These are phyloP conservation scores for Nothomitra cinnamomea DNA, from an alignment of 2,329 filamentous ascomycete species.

Conservation along the genomic window DNA sequence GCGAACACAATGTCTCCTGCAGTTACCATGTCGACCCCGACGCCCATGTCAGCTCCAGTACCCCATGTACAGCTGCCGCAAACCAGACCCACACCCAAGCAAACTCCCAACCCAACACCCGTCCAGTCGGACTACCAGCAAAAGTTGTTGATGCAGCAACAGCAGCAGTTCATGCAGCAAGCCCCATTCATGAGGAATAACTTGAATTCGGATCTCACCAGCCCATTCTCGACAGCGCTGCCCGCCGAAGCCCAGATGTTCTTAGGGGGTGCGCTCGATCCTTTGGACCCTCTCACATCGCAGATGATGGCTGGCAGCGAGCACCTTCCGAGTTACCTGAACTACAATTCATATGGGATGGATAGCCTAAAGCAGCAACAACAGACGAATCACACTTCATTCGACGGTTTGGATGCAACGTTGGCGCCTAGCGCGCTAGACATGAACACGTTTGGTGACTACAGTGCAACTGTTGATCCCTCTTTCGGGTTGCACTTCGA, in stretches of 20 bases:
- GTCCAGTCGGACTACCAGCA: background rate
- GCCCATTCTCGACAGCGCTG: conserved; percentile 31
- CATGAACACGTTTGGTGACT: background rate
- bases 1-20: conserved; percentile 7
- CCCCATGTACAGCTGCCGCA: background rate
- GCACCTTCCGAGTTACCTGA: conserved; percentile 18
- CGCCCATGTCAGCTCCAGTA: conserved; percentile 5
- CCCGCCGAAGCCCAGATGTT: conserved; percentile 37
- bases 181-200: conserved; percentile 15
- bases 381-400: conserved; percentile 13
- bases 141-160: background rate
- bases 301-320: conserved; percentile 30
- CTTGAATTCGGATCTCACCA: conserved; percentile 16
- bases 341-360: background rate
- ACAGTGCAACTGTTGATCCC: background rate
- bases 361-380: conserved; percentile 11
- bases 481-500: background rate
- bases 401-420: conserved; percentile 23
- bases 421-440: conserved; percentile 23
- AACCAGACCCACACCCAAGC: background rate
- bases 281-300: conserved; percentile 26
- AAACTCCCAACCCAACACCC: background rate
- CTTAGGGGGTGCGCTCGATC: conserved; percentile 28
- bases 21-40: conserved; percentile 13
- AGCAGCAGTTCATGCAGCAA: conserved; percentile 12